These are phyloP conservation scores for Fulvia fulva DNA, from an alignment of 2,329 filamentous ascomycete genomes.

Conservation along the genomic window DNA sequence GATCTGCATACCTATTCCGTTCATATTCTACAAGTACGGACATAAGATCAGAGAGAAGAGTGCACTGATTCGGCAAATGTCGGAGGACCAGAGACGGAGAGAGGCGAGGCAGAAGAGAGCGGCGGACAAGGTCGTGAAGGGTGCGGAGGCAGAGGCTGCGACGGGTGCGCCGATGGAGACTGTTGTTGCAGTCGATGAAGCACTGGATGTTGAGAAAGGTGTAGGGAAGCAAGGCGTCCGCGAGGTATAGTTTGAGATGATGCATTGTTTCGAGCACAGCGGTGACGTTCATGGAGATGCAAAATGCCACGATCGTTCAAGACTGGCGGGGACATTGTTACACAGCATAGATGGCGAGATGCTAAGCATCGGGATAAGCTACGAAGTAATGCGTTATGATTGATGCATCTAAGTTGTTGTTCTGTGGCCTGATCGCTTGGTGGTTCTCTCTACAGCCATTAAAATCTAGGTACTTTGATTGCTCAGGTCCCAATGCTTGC, in stretches of 20 bases:
- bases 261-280: neutral
- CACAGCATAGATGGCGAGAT: neutral
- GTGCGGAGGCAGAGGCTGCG: slow-evolving; percentile 28
- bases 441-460: neutral
- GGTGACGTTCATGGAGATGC: neutral
- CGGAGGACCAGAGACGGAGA: slow-evolving; percentile 45
- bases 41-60: slow-evolving; percentile 55
- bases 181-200: slow-evolving; percentile 35
- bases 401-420: neutral
- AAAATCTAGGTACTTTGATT: neutral
- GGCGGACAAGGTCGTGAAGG: slow-evolving; percentile 28
- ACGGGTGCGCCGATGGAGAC: slow-evolving; percentile 40
- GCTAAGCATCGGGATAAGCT: neutral
- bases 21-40: slow-evolving; percentile 44
- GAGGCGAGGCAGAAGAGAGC: slow-evolving; percentile 40
- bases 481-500: neutral
- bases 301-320: neutral
- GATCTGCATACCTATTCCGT: slow-evolving; percentile 60
- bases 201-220: slow-evolving; percentile 24
- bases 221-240: slow-evolving; percentile 17
- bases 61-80: slow-evolving; percentile 48
- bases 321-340: neutral
- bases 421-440: neutral
- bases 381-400: neutral
- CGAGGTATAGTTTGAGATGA: neutral